Base-by-base conservation (phyloP, 2,329 filamentous ascomycete genomes). In the Cryphonectria carpinicola region DNA sequence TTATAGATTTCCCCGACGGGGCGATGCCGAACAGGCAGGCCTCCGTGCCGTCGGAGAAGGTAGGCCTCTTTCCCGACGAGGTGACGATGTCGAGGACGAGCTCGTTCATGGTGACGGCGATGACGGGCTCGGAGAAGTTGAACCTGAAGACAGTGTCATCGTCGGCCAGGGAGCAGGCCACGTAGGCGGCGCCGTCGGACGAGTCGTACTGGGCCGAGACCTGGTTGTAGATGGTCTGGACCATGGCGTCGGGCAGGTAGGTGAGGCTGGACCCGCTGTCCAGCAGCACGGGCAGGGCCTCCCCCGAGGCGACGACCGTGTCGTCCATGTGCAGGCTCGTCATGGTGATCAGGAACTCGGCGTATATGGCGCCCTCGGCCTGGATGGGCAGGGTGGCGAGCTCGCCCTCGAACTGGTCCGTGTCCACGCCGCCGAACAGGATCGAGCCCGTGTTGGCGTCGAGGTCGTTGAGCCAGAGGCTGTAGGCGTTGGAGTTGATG, bases 371-470 rank as follows among this genome's bases (percentile, higher is more conserved):
- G 37, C 81, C 77, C 54, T 84, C 79, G 72, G 82, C 81, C 76
- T 92, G 87, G 67, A 95, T 83, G 2, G 93, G 92, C 1, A 95
- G 79, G 0, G 90, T 92, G 71, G 88, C 79, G 41, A 95, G 84
- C 4, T 84, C 78, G 28, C 91, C 92, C 2, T 81, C 77, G 78
- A 88, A 95, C 74, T 90, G 89, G 32, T 82, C 87, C 2, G 85
- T 87, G 79, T 95, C 91, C 70, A 95, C 86, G 41, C 93, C 92
- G 41, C 92, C 92, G 75, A 95, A 95, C 1, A 95, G 82, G 68
- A 95, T 89, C 71, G 83, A 90, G 68, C 92, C 92, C 0, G 84
- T 88, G 75, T 80, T 87, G 35, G 91, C 83, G 73, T 90, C 85
- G 10, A 93, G 81, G 76, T 94, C 91, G 80, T 94, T 92, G 25